Percentiles rank a stretch among this genome's conserved stretches.
These are phyloP conservation scores for Phyllosticta citriasiana DNA, from an alignment of 2,329 filamentous ascomycete species.

Conservation along the genomic window DNA sequence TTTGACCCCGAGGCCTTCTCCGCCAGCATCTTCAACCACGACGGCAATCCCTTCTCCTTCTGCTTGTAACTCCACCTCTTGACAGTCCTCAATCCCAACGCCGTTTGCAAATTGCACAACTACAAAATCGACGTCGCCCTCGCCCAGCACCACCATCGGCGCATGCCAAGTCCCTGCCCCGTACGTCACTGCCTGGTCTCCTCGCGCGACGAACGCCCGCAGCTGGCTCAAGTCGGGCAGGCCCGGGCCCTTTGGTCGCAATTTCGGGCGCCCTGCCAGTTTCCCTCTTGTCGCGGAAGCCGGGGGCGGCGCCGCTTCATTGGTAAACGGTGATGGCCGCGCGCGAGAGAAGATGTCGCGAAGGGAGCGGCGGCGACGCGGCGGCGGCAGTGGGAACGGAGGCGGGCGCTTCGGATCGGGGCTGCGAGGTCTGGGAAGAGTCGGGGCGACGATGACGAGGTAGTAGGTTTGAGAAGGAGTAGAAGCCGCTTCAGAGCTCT, in stretches of 20 bases:
- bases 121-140: conserved; percentile 65
- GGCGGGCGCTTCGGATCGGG: conserved; percentile 21
- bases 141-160: conserved; percentile 82
- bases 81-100: conserved; percentile 73
- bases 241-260: conserved; percentile 39
- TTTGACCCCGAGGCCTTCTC: background rate
- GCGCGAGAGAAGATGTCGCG: conserved; percentile 33
- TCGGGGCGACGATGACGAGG: conserved; percentile 83
- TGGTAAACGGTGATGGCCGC: conserved; percentile 40
- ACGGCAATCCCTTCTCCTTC: conserved; percentile 24
- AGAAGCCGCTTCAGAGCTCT: conserved; percentile 17
- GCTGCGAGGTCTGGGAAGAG: conserved; percentile 36
- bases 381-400: conserved; percentile 33
- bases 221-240: conserved; percentile 63
- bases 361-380: conserved; percentile 19
- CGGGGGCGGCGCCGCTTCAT: conserved; percentile 33
- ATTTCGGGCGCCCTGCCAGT: conserved; percentile 9
- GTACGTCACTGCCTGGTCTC: conserved; percentile 81
- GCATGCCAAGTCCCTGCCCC: conserved; percentile 90
- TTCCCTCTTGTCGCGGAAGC: conserved; percentile 17
- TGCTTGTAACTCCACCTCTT: conserved; percentile 53
- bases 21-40: conserved; percentile 20
- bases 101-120: conserved; percentile 86
- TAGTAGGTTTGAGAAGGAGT: conserved; percentile 44
- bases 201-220: conserved; percentile 68